Evolutionary conservation across 2,329 filamentous ascomycete genomes (phyloP).

Genomic region (Alternaria incomplexa): DNA sequence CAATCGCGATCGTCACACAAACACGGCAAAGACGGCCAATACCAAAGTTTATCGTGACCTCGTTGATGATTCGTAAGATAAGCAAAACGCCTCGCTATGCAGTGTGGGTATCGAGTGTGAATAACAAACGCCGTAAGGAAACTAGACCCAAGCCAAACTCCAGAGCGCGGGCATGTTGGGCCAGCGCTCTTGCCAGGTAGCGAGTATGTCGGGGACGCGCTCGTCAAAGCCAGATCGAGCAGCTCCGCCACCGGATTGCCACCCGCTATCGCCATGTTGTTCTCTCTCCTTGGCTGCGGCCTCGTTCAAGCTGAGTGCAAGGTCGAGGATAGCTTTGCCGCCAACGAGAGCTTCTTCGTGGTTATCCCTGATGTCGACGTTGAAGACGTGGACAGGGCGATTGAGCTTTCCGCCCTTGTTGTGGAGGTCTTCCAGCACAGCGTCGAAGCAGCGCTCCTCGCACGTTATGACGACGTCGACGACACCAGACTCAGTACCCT

Average conservation of each 20-base stretch:
- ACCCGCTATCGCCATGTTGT: slow-evolving; percentile 66
- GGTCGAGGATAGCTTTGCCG: slow-evolving; percentile 87
- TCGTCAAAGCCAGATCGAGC: slow-evolving; percentile 85
- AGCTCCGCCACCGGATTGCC: slow-evolving; percentile 65
- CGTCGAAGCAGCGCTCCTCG: slow-evolving; percentile 97
- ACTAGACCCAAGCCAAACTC: slow-evolving; percentile 91
- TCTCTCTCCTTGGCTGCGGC: slow-evolving; percentile 80
- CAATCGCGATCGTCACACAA: background rate
- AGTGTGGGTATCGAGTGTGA: slow-evolving; percentile 26
- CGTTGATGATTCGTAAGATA: background rate
- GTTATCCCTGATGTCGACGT: slow-evolving; percentile 97
- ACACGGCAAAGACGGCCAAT: background rate
- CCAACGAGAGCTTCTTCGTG: slow-evolving; percentile 94
- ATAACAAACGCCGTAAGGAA: slow-evolving; percentile 7
- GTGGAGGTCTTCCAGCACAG: slow-evolving; percentile 91
- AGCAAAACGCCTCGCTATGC: slow-evolving; percentile 31
- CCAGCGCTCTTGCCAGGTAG: slow-evolving; percentile 93
- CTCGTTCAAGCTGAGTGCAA: slow-evolving; percentile 83
- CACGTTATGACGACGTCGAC: slow-evolving; percentile 97
- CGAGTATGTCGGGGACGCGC: slow-evolving; percentile 88
- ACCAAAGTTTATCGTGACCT: background rate
- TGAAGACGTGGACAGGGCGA: slow-evolving; percentile 94
- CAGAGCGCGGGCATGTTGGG: slow-evolving; percentile 88
- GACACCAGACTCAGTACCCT: slow-evolving; percentile 84
- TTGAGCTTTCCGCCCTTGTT: slow-evolving; percentile 86